phyloP scores from a whole-genome alignment of 2,329 filamentous ascomycete species.

The Arthrobotrys iridis region DNA sequence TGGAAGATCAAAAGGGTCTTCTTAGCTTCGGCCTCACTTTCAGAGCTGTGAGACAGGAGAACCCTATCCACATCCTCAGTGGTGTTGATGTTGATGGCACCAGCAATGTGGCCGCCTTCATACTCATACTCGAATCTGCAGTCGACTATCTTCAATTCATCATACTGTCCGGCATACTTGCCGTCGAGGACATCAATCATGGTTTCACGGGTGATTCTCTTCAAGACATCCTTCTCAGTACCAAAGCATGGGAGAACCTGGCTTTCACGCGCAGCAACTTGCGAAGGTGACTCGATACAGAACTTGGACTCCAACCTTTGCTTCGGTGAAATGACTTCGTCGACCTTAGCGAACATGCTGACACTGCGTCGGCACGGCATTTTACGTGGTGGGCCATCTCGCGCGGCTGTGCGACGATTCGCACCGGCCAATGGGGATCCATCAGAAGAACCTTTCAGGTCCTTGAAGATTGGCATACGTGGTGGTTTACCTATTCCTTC shows the following conservation, averaged over 20 bases:
- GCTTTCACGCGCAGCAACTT: slow-evolving; percentile 66
- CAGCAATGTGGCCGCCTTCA: slow-evolving; percentile 92
- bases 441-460: slow-evolving; percentile 62
- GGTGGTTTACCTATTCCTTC: slow-evolving; percentile 31
- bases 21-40: slow-evolving; percentile 69
- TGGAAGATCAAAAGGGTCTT: slow-evolving; percentile 90
- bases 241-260: slow-evolving; percentile 85
- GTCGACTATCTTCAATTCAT: slow-evolving; percentile 87
- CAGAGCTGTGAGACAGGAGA: slow-evolving; percentile 64
- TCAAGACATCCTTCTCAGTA: slow-evolving; percentile 83
- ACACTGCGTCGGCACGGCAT: slow-evolving; percentile 78
- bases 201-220: slow-evolving; percentile 83
- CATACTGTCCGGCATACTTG: slow-evolving; percentile 78
- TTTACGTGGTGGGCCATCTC: slow-evolving; percentile 76
- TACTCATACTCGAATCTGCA: slow-evolving; percentile 99
- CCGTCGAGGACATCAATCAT: slow-evolving; percentile 89
- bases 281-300: slow-evolving; percentile 58
- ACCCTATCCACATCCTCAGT: slow-evolving; percentile 88
- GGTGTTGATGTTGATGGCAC: slow-evolving; percentile 95
- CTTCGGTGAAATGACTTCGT: slow-evolving; percentile 85
- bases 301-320: slow-evolving; percentile 66
- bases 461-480: slow-evolving; percentile 51
- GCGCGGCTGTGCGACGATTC: slow-evolving; percentile 76
- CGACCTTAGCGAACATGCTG: slow-evolving; percentile 97
- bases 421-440: slow-evolving; percentile 79